Conservation (phyloP, 768 basidiomycete species). For the Lactarius trivialis region DNA sequence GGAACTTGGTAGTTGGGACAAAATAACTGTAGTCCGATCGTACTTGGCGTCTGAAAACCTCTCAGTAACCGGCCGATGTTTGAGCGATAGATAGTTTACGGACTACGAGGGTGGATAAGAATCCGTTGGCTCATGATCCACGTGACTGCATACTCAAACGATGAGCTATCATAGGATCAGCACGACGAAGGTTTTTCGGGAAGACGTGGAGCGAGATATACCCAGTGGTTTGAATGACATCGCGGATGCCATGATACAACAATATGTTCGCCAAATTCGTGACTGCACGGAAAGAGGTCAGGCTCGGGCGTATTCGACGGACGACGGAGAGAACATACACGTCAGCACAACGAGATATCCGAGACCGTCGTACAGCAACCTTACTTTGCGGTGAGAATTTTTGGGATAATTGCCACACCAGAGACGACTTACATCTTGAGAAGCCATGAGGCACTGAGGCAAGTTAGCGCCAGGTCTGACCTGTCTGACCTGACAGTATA, state of each 20-base stretch:
- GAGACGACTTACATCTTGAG: conserved; percentile 26
- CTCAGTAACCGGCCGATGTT: neutral
- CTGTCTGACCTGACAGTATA: neutral
- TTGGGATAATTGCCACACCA: neutral
- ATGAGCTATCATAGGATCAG: conserved; percentile 23
- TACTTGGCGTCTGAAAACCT: conserved; percentile 21
- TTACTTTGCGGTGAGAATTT: conserved; percentile 24
- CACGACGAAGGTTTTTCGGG: neutral
- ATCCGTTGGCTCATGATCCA: conserved; percentile 34
- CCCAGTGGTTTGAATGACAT: conserved; percentile 24
- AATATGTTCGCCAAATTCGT: conserved; percentile 29
- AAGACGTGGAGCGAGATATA: conserved; percentile 4
- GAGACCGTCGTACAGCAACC: conserved; percentile 64
- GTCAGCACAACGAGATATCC: conserved; percentile 55
- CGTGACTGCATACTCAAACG: conserved; percentile 31
- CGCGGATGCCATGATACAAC: conserved; percentile 24
- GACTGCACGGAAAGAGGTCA: conserved; percentile 16
- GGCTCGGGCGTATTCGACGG: neutral
- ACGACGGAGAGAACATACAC: conserved; percentile 23
- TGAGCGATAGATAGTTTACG: conserved; percentile 1
- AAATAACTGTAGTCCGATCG: conserved; percentile 5
- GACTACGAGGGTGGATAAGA: conserved; percentile 31
- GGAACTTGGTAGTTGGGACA: neutral
- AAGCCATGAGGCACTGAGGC: conserved; percentile 25
- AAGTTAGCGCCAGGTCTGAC: no score